phyloP scores from a whole-genome alignment of 495 filamentous ascomycete genomes.

The Neurospora intermedia region DNA sequence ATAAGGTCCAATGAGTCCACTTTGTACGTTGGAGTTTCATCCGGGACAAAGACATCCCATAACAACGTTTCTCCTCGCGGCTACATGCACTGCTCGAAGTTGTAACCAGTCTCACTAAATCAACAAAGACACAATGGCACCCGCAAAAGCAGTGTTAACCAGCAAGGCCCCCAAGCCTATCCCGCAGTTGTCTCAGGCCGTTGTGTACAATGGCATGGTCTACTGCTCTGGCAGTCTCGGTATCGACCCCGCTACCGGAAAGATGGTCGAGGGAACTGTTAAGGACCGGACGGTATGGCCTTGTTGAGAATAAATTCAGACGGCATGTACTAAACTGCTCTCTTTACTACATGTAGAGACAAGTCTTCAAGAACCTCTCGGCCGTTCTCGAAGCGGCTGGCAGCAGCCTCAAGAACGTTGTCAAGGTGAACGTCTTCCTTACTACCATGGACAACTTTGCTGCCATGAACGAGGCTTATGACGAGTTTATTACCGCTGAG shows the following conservation, averaged over 20 bases:
- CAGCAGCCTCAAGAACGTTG: constrained; percentile 45
- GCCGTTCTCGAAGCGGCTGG: constrained; percentile 51
- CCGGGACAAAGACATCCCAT: neutral
- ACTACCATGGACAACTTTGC: constrained; percentile 57
- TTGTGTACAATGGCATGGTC: constrained; percentile 46
- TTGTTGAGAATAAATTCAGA: neutral
- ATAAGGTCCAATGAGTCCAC: neutral
- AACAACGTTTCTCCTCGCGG: neutral
- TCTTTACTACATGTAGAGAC: constrained; percentile 15
- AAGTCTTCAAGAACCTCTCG: constrained; percentile 49
- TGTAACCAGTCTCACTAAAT: neutral
- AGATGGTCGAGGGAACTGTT: constrained; percentile 42
- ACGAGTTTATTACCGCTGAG: constrained; percentile 42
- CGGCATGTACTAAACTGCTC: neutral
- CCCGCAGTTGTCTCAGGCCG: constrained; percentile 45
- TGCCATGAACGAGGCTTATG: constrained; percentile 51
- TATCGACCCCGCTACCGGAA: constrained; percentile 36
- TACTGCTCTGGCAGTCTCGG: constrained; percentile 48
- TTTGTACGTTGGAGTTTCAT: neutral
- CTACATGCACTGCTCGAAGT: neutral
- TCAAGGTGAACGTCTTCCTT: constrained; percentile 60
- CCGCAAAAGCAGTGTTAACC: constrained; percentile 31
- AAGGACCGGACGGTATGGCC: constrained; percentile 39
- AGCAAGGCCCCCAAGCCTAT: constrained; percentile 43
- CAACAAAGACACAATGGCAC: constrained; percentile 10